Conservation (phyloP, 2,329 filamentous ascomycete species). For the Immersiporthe knoxdaviesiana region DNA sequence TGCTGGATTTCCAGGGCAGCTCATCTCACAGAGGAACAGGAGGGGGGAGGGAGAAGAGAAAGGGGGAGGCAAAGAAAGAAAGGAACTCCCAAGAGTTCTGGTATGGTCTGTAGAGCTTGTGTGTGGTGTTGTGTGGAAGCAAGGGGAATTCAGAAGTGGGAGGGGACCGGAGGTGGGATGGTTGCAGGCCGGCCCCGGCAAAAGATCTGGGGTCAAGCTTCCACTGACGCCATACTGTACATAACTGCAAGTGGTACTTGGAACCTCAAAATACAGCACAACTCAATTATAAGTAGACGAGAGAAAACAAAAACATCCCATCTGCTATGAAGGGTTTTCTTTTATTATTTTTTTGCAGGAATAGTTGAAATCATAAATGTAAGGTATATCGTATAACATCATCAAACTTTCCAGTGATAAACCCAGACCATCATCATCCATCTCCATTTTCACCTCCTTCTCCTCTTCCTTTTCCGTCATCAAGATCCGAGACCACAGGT, state of each 20-base stretch:
- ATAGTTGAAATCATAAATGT: not conserved
- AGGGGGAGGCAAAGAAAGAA: not conserved
- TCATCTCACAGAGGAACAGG: conserved; percentile 6
- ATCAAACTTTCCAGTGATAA: not conserved
- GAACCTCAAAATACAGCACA: too few species aligned
- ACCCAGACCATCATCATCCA: conserved; percentile 61
- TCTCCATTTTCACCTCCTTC: conserved; percentile 69
- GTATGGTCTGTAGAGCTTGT: not conserved
- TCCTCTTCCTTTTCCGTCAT: conserved; percentile 53
- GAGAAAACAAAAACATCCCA: too few species aligned
- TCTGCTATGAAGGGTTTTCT: too few species aligned
- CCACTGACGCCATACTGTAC: conserved; percentile 22
- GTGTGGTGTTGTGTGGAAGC: not conserved
- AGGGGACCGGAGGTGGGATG: conserved; percentile 20
- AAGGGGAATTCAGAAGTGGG: not conserved
- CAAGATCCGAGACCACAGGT: conserved; percentile 45
- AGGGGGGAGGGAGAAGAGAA: not conserved
- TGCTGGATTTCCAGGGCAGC: not conserved
- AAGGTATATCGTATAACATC: not conserved
- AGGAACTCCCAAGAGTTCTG: not conserved
- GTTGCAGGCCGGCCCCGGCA: conserved; percentile 21
- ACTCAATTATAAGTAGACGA: too few species aligned
- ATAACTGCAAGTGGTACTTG: not conserved
- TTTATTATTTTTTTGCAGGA: too few species aligned
- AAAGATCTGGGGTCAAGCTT: conserved; percentile 19